Conservation (phyloP, 2,329 filamentous ascomycete genomes). For the Hypocrella siamensis region DNA sequence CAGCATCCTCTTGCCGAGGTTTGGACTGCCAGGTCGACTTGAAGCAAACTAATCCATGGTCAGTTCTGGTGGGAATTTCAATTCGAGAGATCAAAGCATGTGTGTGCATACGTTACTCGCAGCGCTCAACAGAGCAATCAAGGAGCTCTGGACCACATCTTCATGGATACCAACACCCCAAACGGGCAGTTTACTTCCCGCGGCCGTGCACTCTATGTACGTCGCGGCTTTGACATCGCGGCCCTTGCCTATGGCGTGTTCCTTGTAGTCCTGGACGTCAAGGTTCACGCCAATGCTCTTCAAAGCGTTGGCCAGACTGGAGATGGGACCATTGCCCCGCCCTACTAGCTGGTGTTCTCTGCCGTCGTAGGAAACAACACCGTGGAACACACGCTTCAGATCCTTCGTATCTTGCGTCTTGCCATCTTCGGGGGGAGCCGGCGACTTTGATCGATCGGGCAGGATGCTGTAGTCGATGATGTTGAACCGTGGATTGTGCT, state of each 20-base stretch:
- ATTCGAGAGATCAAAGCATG: too few species aligned
- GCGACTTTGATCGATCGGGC: conserved; percentile 64
- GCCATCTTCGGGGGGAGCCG: conserved; percentile 49
- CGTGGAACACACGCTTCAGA: conserved; percentile 67
- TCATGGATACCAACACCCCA: conserved; percentile 55
- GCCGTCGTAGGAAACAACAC: conserved; percentile 70
- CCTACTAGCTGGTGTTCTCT: conserved; percentile 65
- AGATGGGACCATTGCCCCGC: conserved; percentile 80
- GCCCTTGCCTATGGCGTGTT: conserved; percentile 76
- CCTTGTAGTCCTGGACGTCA: conserved; percentile 90
- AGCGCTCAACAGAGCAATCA: conserved; percentile 73
- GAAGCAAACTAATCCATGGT: conserved; percentile 38
- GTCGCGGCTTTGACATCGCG: conserved; percentile 82
- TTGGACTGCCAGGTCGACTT: conserved; percentile 51
- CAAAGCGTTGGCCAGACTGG: conserved; percentile 70
- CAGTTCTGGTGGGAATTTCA: too few species aligned
- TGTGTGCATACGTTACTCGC: conserved; percentile 72
- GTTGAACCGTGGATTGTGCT: conserved; percentile 68
- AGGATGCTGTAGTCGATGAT: conserved; percentile 86
- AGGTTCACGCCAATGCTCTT: conserved; percentile 66
- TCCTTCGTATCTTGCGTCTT: conserved; percentile 65
- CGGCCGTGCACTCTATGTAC: conserved; percentile 75
- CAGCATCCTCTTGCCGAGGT: conserved; percentile 27
- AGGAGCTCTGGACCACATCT: conserved; percentile 65
- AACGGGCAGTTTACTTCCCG: conserved; percentile 52